phyloP scores from a whole-genome alignment of 805 yeast species.

The Zygosaccharomyces rouxii region DNA sequence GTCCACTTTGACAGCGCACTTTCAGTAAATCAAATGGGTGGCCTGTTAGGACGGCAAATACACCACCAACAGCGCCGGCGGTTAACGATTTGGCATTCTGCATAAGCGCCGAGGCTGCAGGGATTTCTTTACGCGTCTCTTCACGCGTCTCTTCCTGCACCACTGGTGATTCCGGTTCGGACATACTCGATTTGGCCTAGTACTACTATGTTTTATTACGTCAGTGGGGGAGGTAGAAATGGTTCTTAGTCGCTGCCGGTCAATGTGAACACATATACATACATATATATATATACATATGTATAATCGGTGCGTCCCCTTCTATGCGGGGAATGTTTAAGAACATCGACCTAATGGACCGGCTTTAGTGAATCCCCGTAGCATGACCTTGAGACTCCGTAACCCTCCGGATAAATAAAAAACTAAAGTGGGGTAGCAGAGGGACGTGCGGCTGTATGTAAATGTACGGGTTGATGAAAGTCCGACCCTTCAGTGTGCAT shows the following conservation, averaged over 20 bases:
- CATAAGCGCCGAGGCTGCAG: slow-evolving; percentile 3
- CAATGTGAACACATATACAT: neutral
- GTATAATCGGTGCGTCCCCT: neutral
- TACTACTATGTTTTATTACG: neutral
- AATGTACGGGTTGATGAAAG: neutral
- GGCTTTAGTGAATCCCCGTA: neutral
- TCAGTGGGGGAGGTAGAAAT: neutral
- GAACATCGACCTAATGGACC: neutral
- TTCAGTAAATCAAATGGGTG: slow-evolving; percentile 94
- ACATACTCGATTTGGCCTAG: neutral
- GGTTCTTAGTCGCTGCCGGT: neutral
- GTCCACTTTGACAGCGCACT: slow-evolving; percentile 80
- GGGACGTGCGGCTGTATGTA: neutral
- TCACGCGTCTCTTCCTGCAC: slow-evolving; percentile 3
- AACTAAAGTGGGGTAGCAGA: neutral
- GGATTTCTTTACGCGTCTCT: neutral
- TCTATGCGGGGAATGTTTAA: neutral
- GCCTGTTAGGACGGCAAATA: slow-evolving; percentile 92
- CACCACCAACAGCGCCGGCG: slow-evolving; percentile 95
- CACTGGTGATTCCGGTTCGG: slow-evolving; percentile 1
- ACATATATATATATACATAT: neutral
- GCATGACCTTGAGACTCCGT: neutral
- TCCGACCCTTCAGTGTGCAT: no score
- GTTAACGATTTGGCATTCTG: slow-evolving; percentile 84
- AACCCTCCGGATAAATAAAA: no score